Evolutionary conservation across 2,329 filamentous ascomycete genomes (phyloP).

Genomic region (Keithomyces neogunnii): DNA sequence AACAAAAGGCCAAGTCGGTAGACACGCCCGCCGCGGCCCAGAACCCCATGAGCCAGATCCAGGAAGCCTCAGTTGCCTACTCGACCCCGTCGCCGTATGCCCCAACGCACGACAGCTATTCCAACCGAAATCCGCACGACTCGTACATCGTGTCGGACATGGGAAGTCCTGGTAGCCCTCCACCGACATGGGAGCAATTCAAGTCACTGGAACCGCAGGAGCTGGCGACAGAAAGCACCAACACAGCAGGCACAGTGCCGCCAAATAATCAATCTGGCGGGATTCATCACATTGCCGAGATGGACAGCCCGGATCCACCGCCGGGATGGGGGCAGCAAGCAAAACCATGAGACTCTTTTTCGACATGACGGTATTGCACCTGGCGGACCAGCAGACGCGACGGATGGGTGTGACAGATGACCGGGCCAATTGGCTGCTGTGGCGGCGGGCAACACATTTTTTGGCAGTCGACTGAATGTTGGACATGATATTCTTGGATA

Average conservation of each 20-base stretch:
- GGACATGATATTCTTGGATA: neutral
- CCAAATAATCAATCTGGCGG: neutral
- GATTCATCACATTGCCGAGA: slow-evolving; percentile 9
- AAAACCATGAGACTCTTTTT: neutral
- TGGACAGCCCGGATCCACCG: slow-evolving; percentile 9
- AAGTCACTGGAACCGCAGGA: slow-evolving; percentile 7
- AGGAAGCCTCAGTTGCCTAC: slow-evolving; percentile 1
- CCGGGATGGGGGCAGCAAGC: neutral
- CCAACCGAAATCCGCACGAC: slow-evolving; percentile 2
- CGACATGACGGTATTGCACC: no score
- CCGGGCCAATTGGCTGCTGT: no score
- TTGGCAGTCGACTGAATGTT: neutral
- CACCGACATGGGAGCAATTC: slow-evolving; percentile 1
- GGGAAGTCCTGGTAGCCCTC: slow-evolving; percentile 1
- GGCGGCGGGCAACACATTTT: neutral
- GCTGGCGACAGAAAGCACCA: slow-evolving; percentile 1
- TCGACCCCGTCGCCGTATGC: slow-evolving; percentile 7
- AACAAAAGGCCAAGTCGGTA: slow-evolving; percentile 1
- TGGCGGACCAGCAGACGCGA: no score
- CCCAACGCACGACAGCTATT: slow-evolving; percentile 6
- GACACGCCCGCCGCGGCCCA: neutral
- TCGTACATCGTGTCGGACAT: slow-evolving; percentile 7
- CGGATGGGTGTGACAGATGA: no score
- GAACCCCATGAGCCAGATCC: neutral
- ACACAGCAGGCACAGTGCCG: neutral